Base-by-base conservation (phyloP, 2,329 filamentous ascomycete species). In the Lachnellula arida region DNA sequence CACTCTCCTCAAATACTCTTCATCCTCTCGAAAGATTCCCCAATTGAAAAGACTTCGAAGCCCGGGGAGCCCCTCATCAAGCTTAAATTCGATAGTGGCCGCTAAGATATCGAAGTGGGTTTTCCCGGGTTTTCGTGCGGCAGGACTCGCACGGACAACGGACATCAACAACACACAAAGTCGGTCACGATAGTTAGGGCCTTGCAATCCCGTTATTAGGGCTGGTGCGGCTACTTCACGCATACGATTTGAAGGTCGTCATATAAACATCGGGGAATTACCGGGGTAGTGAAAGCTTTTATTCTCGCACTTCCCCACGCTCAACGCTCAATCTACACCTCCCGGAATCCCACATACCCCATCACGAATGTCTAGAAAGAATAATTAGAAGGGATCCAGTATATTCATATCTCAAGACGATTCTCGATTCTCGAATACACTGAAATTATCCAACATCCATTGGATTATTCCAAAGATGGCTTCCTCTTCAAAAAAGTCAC, bases 401-500 rank as follows among this genome's bases (percentile, higher is more conserved):
- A 44, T 8, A 37, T 49, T 23, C n/a, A 19, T 15, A 44, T 25
- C 22, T 49, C 19, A 34, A 35, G 48, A 46, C 39, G 1, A 52
- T 39, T 17, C 15, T 44, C 23, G 19, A 52, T 48, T n/a, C 44
- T 35, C 52, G 32, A 49, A 43, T 48, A 48, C 25, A 48, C 39
- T 2, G 17, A 15, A 42, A 15, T n/a, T 7, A 46, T 28, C 43
- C 23, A 11, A 15, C 7, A 11, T 28, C 15, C 14, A n/a, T 35
- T 48, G n/a, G 25, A 32, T 28, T 28, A 2, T 46, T 46, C 12
- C 43, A 47, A 53, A 44, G 19, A 66, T 66, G 64, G 23, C 56
- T 51, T 56, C 60, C 8, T 39, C 46, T 39, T 32, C 57, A 39
- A 49, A 62, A 59, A 42, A 52, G 56, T 25, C 50, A 22, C 44